phyloP scores from a whole-genome alignment of 306 rosid species.

The Arachis stenosperma region DNA sequence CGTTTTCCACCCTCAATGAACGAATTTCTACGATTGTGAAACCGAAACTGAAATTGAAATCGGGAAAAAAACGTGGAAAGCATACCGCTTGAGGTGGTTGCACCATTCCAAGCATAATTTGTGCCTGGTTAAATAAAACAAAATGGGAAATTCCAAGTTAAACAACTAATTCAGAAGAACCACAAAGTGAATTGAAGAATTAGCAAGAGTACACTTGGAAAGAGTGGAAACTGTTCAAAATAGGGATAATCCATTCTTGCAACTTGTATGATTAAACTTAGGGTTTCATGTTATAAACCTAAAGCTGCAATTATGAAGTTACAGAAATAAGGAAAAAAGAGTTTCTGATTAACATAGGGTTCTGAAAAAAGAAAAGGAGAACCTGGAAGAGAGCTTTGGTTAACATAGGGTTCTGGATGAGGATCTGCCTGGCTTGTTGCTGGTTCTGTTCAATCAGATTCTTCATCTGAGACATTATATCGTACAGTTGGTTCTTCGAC shows the following conservation, averaged over 20 bases:
- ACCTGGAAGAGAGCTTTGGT: constrained; percentile 99
- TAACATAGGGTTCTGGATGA: constrained; percentile 86
- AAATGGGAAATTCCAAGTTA: constrained; percentile 28
- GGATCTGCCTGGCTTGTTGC: constrained; percentile 90
- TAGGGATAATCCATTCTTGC: background rate
- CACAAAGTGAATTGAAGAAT: constrained; percentile 11
- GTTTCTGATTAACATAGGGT: constrained; percentile 85
- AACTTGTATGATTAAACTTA: background rate
- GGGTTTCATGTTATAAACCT: constrained; percentile 20
- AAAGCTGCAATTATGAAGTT: background rate
- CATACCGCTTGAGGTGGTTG: constrained; percentile 81
- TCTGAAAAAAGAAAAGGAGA: constrained; percentile 50
- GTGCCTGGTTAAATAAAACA: constrained; percentile 66
- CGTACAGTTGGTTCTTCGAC: constrained; percentile 91
- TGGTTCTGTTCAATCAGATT: constrained; percentile 86
- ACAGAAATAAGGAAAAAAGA: background rate
- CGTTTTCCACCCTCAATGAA: constrained; percentile 17
- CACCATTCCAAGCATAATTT: constrained; percentile 99
- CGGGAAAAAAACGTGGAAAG: no score
- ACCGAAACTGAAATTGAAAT: constrained; percentile 18
- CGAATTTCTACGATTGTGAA: constrained; percentile 11
- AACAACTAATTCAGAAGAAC: constrained; percentile 22
- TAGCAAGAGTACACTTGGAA: background rate
- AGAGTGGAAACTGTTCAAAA: background rate
- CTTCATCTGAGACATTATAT: constrained; percentile 99